Conservation (phyloP, 805 yeast species). For the Candida berthetii region DNA sequence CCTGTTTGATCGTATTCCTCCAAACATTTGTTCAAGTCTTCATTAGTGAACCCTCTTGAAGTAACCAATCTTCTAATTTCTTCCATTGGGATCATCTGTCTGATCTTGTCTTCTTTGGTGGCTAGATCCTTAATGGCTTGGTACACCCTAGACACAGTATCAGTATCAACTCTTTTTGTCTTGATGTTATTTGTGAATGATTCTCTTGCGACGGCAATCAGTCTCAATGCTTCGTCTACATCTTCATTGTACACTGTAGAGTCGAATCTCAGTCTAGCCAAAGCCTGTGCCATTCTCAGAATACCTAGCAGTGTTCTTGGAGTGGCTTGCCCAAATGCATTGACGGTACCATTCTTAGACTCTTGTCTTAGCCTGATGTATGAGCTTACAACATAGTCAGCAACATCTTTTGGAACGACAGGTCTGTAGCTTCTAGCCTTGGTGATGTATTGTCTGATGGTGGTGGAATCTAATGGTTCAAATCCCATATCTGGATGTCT, state of each 20-base stretch:
- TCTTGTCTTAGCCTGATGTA: slow-evolving; percentile 93
- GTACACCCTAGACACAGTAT: slow-evolving; percentile 63
- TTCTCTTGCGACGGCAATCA: slow-evolving; percentile 80
- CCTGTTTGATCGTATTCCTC: slow-evolving; percentile 65
- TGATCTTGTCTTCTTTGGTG: slow-evolving; percentile 26
- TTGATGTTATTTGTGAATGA: slow-evolving; percentile 55
- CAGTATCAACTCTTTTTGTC: slow-evolving; percentile 50
- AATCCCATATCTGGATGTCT: slow-evolving; percentile 74
- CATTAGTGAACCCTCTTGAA: slow-evolving; percentile 79
- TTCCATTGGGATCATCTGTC: slow-evolving; percentile 33
- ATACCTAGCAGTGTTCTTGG: slow-evolving; percentile 93
- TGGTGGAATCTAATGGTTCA: slow-evolving; percentile 70
- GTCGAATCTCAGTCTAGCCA: slow-evolving; percentile 83
- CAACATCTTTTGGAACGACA: slow-evolving; percentile 73
- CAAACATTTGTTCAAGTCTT: slow-evolving; percentile 71
- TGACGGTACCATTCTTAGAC: slow-evolving; percentile 67
- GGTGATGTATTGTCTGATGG: slow-evolving; percentile 84
- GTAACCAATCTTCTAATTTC: slow-evolving; percentile 56
- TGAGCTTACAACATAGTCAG: slow-evolving; percentile 78
- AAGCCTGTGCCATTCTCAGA: slow-evolving; percentile 88
- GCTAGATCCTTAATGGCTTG: slow-evolving; percentile 62
- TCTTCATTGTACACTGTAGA: slow-evolving; percentile 66
- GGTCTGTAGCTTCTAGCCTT: slow-evolving; percentile 85
- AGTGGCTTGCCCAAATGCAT: slow-evolving; percentile 85
- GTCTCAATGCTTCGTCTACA: slow-evolving; percentile 92